Percentiles rank a stretch among this genome's conserved stretches.
Evolutionary conservation across 2,329 filamentous ascomycete genomes (phyloP).

Genomic region (Dryadomyces sulphureus): DNA sequence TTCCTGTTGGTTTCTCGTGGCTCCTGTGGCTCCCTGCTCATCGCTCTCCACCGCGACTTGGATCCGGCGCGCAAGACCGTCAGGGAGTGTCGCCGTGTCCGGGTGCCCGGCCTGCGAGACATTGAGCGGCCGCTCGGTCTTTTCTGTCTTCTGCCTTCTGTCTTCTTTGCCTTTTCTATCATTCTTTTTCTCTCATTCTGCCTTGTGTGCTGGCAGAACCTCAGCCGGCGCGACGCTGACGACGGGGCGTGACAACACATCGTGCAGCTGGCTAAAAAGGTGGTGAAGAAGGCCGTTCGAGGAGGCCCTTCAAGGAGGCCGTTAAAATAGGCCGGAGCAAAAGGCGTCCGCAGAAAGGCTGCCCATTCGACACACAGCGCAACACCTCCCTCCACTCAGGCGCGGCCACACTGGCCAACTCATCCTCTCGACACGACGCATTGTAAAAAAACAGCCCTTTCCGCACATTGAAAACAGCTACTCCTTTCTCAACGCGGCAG

Average conservation of each 20-base stretch:
- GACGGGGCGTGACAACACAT: conserved; percentile 9
- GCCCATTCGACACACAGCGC: background rate
- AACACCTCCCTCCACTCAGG: too few species aligned
- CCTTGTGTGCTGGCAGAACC: background rate
- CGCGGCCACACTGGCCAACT: too few species aligned
- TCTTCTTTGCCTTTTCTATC: too few species aligned
- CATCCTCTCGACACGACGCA: too few species aligned
- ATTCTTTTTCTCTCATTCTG: too few species aligned
- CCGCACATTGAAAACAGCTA: background rate
- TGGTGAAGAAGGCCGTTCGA: background rate
- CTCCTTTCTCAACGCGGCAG: background rate
- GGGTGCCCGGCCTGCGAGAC: background rate
- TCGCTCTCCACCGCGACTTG: background rate
- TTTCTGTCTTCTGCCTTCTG: background rate
- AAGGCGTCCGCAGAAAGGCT: too few species aligned
- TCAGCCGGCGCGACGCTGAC: background rate
- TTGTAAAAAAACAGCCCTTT: background rate
- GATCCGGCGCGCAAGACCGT: conserved; percentile 2
- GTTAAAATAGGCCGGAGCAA: background rate
- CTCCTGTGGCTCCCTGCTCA: background rate
- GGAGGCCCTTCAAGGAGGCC: background rate
- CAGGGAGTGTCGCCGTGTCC: background rate
- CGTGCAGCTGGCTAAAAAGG: conserved; percentile 9
- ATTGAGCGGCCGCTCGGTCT: too few species aligned
- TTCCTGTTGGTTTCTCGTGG: background rate